Conservation (phyloP, 805 yeast species). For the Barnettozyma californica region DNA sequence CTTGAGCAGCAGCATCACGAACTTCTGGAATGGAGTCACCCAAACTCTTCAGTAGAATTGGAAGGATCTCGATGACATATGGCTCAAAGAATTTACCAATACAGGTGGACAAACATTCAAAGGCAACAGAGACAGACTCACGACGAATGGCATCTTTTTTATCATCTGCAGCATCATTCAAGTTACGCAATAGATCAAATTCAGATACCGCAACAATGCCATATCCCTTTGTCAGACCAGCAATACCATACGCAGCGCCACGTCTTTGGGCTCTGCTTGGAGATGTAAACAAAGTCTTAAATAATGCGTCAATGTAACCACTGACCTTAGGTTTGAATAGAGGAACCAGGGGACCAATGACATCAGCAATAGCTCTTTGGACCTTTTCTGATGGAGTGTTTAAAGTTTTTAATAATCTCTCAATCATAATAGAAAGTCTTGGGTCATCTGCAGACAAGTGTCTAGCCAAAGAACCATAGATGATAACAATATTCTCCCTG, state of each 20-base stretch:
- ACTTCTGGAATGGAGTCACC: slow-evolving; percentile 88
- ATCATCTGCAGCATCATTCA: slow-evolving; percentile 84
- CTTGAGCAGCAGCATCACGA: slow-evolving; percentile 80
- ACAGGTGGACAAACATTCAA: slow-evolving; percentile 76
- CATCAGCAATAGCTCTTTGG: slow-evolving; percentile 80
- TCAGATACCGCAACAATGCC: slow-evolving; percentile 77
- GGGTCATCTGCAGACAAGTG: slow-evolving; percentile 66
- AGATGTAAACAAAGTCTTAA: slow-evolving; percentile 54
- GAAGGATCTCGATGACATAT: slow-evolving; percentile 83
- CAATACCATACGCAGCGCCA: slow-evolving; percentile 95
- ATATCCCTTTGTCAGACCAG: slow-evolving; percentile 87
- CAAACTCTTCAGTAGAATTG: slow-evolving; percentile 68
- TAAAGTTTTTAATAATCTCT: slow-evolving; percentile 65
- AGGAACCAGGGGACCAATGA: slow-evolving; percentile 77
- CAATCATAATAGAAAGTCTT: slow-evolving; percentile 60
- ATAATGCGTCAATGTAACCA: slow-evolving; percentile 50
- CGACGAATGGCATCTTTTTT: slow-evolving; percentile 67
- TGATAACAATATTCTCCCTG: slow-evolving; percentile 74
- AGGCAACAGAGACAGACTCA: slow-evolving; percentile 83
- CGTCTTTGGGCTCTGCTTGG: slow-evolving; percentile 47
- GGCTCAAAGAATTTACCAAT: slow-evolving; percentile 86
- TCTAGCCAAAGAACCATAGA: slow-evolving; percentile 88
- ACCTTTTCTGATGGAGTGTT: slow-evolving; percentile 88
- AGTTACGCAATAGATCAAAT: slow-evolving; percentile 67
- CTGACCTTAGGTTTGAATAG: slow-evolving; percentile 47